Base-by-base conservation (phyloP, 805 yeast species). In the Candida takata region DNA sequence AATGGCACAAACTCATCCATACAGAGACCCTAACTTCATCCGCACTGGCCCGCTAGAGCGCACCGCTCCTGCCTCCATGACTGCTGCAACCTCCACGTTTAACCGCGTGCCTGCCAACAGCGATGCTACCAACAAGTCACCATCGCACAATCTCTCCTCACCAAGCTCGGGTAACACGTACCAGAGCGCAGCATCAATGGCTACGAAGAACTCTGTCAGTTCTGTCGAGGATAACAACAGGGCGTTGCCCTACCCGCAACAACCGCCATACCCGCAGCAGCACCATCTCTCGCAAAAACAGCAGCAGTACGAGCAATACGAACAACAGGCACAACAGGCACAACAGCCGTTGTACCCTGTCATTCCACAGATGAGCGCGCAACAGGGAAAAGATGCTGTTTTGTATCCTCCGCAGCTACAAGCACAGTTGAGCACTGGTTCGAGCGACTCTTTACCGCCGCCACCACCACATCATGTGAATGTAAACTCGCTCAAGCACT, bases 121-220 rank as follows among this genome's bases (percentile, higher is more conserved):
- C 10, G 23, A 20, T 7, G 23, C 23, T 10, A 20, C 23, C 7
- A 20, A 7, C 7, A 20, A 20, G 23, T 20, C 10, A 10, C 9
- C 10, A 10, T 20, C 23, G 23, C 23, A 20, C 27, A 19, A 30
- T 27, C 8, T 27, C 7, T 19, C 29, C 12, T 19, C 24, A 25
- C 24, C 34, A 17, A 16, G 23, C 20, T 31, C 34, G 7, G 23
- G 34, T n/a, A 33, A 26, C 30, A 33, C 37, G 7, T 35, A 35
- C 29, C 19, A 15, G 10, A 26, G 34, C 21, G 29, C 37, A 5
- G 27, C 31, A 23, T 18, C 24, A 11, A 20, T 28, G 18, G 9
- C 31, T 10, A 19, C 19, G 15, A 29, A 29, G 25, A 18, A 18
- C 17, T 19, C 31, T n/a, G n/a, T 24, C 32, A 27, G 32, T 30